phyloP scores from a whole-genome alignment of 495 filamentous ascomycete genomes.

The Xylaria scruposa region DNA sequence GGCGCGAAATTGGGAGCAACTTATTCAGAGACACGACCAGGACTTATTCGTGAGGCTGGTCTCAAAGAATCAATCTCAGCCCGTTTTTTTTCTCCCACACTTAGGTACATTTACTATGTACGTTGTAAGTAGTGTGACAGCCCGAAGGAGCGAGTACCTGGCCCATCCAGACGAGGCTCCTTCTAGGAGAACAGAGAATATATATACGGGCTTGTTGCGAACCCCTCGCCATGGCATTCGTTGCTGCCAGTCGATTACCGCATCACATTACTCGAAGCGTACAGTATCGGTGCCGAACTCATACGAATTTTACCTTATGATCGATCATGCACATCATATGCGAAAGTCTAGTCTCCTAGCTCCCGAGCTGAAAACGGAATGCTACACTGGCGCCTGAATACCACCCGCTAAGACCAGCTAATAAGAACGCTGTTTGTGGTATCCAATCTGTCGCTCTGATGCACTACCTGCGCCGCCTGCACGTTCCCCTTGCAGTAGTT shows the following conservation, averaged over 20 bases:
- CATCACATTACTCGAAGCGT: neutral
- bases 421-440: neutral
- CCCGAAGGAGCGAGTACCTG: neutral
- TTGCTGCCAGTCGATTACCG: neutral
- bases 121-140: no score
- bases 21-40: neutral
- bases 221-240: neutral
- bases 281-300: neutral
- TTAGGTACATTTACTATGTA: neutral
- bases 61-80: neutral
- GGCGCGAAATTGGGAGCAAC: neutral
- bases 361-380: slow-evolving; percentile 24
- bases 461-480: slow-evolving; percentile 18
- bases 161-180: neutral
- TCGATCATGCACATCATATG: slow-evolving; percentile 28
- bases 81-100: slow-evolving; percentile 2
- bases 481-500: slow-evolving; percentile 23
- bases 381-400: slow-evolving; percentile 21
- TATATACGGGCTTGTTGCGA: neutral
- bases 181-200: neutral
- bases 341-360: neutral
- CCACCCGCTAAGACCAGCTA: neutral
- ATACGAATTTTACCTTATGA: slow-evolving; percentile 14
- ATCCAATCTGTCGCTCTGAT: neutral
- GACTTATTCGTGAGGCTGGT: neutral